Evolutionary conservation across 2,329 filamentous ascomycete genomes (phyloP).

Genomic region (Fusarium acutatum): DNA sequence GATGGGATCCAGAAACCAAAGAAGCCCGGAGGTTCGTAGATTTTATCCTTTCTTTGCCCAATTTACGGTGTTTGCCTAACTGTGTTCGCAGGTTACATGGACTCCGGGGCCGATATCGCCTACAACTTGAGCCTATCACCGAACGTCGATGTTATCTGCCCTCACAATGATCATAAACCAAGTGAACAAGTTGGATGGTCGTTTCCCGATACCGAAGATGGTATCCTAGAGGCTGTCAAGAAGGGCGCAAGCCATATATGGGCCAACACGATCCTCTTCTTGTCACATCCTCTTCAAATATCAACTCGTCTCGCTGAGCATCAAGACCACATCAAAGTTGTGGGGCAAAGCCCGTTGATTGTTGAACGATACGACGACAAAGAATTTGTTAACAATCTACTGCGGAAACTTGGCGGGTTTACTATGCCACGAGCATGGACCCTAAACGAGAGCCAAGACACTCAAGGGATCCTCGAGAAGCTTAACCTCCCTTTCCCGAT

Average conservation of each 20-base stretch:
- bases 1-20: constrained; percentile 57
- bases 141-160: constrained; percentile 21
- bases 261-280: constrained; percentile 61
- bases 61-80: not conserved
- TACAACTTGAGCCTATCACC: constrained; percentile 24
- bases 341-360: constrained; percentile 57
- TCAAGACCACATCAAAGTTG: constrained; percentile 46
- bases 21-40: constrained; percentile 51
- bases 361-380: constrained; percentile 63
- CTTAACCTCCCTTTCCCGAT: constrained; percentile 19
- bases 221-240: constrained; percentile 44
- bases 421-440: constrained; percentile 52
- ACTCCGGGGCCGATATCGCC: constrained; percentile 32
- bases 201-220: constrained; percentile 31
- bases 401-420: constrained; percentile 49
- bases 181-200: constrained; percentile 17
- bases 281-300: constrained; percentile 56
- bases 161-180: constrained; percentile 5
- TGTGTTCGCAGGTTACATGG: constrained; percentile 23
- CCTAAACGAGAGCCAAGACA: constrained; percentile 15
- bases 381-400: constrained; percentile 54
- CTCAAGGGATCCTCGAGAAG: not conserved
- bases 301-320: constrained; percentile 46
- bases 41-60: not conserved
- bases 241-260: constrained; percentile 56